Base-by-base conservation (phyloP, 106 monocot genomes). In the Dendrobium nobile region DNA sequence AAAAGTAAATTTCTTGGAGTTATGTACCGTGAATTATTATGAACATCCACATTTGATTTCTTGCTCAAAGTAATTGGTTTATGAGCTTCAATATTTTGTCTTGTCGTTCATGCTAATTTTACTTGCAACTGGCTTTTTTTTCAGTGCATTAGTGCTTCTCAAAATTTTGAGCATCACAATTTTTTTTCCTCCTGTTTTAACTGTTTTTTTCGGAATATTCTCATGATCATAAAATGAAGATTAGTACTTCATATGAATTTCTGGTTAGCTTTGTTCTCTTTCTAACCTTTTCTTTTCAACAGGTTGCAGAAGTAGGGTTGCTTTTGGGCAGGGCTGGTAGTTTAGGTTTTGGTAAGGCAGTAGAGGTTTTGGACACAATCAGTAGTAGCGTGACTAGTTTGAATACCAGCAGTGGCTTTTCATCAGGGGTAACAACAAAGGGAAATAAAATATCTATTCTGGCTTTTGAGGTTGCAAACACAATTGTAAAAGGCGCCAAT, bases 391-490 rank as follows among this genome's bases (percentile, higher is more conserved):
- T 95, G 88, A 85, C 88, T 22, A 90, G 79, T 85, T 89, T 92
- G 81, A 87, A 82, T 77, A 70, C 85, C 11, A 78, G 75, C 72
- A 81, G 82, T 22, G 88, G 92, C n/a, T 95, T 95, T 83, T 78
- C 78, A 15, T 88, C 90, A 31, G 85, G 88, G 45, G 86, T 78
- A 26, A 78, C 82, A 40, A 84, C 79, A 7, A 90, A 92, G 80
- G 92, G 90, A 72, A 84, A 80, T 68, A 87, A 84, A 83, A 84
- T 95, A 70, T 80, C 83, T 20, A 92, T 95, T 76, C 79, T 95
- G 48, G 90, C 95, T 77, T 95, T 95, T 83, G 95, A 95, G 83
- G 90, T 95, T 61, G 94, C 94, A 16, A 95, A 95, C 72, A 92
- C 94, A 17, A 86, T 92, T 65, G 85, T 95, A 18, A 90, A 90